These are phyloP conservation scores for Cicer bijugum DNA, from an alignment of 306 rosid genomes.

Conservation along the genomic window DNA sequence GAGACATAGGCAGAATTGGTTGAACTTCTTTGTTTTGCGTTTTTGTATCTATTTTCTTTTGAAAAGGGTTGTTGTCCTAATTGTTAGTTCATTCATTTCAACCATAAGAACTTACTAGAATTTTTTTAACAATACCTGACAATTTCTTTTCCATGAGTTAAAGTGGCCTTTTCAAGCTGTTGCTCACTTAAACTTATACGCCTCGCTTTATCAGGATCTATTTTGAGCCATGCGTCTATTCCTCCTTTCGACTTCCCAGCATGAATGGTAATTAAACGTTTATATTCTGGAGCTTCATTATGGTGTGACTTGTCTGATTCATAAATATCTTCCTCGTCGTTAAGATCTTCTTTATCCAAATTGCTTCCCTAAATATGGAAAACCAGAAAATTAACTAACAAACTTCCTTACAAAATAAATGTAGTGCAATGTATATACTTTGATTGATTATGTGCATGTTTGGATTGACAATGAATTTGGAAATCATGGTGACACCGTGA, in stretches of 20 bases:
- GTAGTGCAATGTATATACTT: constrained; percentile 21
- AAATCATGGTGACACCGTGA: no score
- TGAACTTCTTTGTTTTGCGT: no score
- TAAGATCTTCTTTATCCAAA: constrained; percentile 52
- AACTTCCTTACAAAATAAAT: constrained; percentile 35
- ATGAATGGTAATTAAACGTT: constrained; percentile 84
- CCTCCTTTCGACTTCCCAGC: constrained; percentile 99
- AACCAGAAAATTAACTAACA: constrained; percentile 37
- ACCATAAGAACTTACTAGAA: constrained; percentile 14
- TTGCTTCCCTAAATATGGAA: constrained; percentile 51
- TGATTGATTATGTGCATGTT: not conserved
- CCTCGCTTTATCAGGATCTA: constrained; percentile 83
- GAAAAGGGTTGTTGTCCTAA: no score
- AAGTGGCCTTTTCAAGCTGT: constrained; percentile 77
- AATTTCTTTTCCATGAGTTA: constrained; percentile 69
- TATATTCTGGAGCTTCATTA: constrained; percentile 73
- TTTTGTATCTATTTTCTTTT: no score
- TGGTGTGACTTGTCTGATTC: constrained; percentile 58
- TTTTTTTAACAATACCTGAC: constrained; percentile 68
- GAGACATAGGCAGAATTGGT: no score
- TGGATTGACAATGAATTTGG: no score
- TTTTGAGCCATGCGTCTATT: constrained; percentile 67
- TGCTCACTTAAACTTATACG: constrained; percentile 98
- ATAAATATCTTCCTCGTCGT: constrained; percentile 59
- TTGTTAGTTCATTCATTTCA: constrained; percentile 8